Evolutionary conservation across 331 rosid genomes (phyloP).

Genomic region (Stylosanthes scabra): DNA sequence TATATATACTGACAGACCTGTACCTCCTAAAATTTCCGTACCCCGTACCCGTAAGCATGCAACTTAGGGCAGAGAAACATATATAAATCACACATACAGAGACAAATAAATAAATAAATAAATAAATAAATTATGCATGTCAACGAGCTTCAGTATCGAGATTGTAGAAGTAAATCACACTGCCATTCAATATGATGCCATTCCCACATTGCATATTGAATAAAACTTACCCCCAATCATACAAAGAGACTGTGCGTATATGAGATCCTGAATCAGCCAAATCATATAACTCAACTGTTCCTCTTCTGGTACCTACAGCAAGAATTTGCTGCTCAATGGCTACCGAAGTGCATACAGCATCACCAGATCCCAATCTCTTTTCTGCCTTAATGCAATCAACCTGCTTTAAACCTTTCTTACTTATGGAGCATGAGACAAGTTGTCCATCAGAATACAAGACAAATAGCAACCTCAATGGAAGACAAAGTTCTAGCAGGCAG

Average conservation of each 20-base stretch:
- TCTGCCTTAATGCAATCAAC: constrained; percentile 83
- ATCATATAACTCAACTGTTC: constrained; percentile 87
- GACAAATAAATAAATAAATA: constrained; percentile 1
- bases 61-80: constrained; percentile 20
- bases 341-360: constrained; percentile 86
- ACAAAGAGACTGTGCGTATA: constrained; percentile 78
- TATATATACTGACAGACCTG: no score
- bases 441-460: constrained; percentile 89
- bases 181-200: constrained; percentile 2
- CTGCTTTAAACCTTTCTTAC: constrained; percentile 94
- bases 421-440: constrained; percentile 78
- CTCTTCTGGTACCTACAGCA: constrained; percentile 96
- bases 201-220: constrained; percentile 28
- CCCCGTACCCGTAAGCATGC: no score
- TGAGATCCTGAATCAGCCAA: constrained; percentile 74
- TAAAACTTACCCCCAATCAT: constrained; percentile 94
- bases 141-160: constrained; percentile 15
- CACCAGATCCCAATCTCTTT: constrained; percentile 69
- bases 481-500: constrained; percentile 81
- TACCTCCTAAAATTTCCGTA: no score
- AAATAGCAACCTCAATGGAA: constrained; percentile 77
- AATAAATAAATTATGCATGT: no score
- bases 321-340: constrained; percentile 89
- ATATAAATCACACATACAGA: neutral
- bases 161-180: constrained; percentile 34